Percentiles rank a stretch among this genome's conserved stretches.
Evolutionary conservation across 2,329 filamentous ascomycete species (phyloP).

Genomic region (Claviceps sp.): DNA sequence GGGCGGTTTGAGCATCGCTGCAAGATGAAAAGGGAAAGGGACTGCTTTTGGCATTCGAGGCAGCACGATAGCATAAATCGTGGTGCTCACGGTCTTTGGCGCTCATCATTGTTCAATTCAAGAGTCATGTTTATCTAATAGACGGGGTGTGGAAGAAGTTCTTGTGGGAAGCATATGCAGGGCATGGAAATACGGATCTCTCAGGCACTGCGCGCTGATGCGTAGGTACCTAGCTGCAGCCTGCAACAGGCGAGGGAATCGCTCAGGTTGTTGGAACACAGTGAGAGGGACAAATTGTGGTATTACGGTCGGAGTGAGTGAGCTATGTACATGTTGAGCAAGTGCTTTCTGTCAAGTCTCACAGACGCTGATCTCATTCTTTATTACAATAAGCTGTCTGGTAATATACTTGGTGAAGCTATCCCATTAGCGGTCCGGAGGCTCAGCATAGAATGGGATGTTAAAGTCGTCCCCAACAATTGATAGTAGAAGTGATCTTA

Average conservation of each 20-base stretch:
- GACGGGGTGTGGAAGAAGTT: not conserved
- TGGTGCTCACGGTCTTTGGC: not conserved
- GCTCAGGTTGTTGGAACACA: constrained; percentile 3
- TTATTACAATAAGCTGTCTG: too few species aligned
- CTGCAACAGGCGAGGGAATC: constrained; percentile 11
- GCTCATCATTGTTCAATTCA: not conserved
- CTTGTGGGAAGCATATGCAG: not conserved
- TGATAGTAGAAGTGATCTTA: too few species aligned
- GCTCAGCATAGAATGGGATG: too few species aligned
- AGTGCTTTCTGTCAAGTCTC: too few species aligned
- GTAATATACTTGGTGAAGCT: too few species aligned
- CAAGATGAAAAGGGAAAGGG: constrained; percentile 3
- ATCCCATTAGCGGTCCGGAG: too few species aligned
- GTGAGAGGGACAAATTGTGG: too few species aligned
- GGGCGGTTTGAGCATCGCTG: constrained; percentile 4
- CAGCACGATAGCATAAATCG: not conserved
- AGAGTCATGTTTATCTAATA: not conserved
- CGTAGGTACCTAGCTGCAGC: constrained; percentile 8
- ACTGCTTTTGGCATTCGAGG: not conserved
- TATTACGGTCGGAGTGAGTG: not conserved
- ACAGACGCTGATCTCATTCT: too few species aligned
- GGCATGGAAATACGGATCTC: not conserved
- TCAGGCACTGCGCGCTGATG: not conserved
- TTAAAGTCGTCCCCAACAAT: too few species aligned
- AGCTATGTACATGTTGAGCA: too few species aligned